Conservation (phyloP, 495 filamentous ascomycete species). For the Neurospora sp. region DNA sequence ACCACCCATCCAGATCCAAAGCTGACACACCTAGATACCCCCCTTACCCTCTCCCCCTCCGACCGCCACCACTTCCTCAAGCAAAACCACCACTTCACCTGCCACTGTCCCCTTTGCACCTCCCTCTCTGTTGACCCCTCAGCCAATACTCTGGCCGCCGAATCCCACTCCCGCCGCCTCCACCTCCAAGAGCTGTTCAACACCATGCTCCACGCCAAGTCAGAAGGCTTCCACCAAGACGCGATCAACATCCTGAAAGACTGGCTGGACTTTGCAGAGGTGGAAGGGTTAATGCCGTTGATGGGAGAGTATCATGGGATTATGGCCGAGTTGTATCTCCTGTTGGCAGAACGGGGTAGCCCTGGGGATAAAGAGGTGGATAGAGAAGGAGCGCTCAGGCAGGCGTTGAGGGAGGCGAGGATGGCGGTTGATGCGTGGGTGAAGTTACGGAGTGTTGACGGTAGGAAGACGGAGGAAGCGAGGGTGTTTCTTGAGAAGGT, state of each 20-base stretch:
- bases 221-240: slow-evolving; percentile 21
- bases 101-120: slow-evolving; percentile 29
- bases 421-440: slow-evolving; percentile 29
- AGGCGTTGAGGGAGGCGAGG: slow-evolving; percentile 25
- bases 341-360: slow-evolving; percentile 22
- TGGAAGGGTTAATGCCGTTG: slow-evolving; percentile 23
- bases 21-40: slow-evolving; percentile 17
- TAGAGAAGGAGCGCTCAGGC: slow-evolving; percentile 12
- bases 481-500: slow-evolving; percentile 11
- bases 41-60: slow-evolving; percentile 15
- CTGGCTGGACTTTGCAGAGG: slow-evolving; percentile 21
- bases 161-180: slow-evolving; percentile 24
- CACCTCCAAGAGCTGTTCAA: slow-evolving; percentile 24
- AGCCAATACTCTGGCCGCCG: background rate
- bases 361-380: background rate
- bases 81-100: slow-evolving; percentile 30
- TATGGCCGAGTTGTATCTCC: slow-evolving; percentile 25
- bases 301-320: slow-evolving; percentile 27
- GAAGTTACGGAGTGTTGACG: slow-evolving; percentile 26
- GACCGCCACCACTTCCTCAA: slow-evolving; percentile 19
- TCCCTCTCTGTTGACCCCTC: slow-evolving; percentile 15
- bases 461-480: slow-evolving; percentile 19
- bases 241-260: slow-evolving; percentile 27
- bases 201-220: slow-evolving; percentile 22
- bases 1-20: background rate